Percentiles rank a stretch among this genome's conserved stretches.
These are phyloP conservation scores for Ophiostoma sp. DNA, from an alignment of 2,329 filamentous ascomycete genomes.

Conservation along the genomic window DNA sequence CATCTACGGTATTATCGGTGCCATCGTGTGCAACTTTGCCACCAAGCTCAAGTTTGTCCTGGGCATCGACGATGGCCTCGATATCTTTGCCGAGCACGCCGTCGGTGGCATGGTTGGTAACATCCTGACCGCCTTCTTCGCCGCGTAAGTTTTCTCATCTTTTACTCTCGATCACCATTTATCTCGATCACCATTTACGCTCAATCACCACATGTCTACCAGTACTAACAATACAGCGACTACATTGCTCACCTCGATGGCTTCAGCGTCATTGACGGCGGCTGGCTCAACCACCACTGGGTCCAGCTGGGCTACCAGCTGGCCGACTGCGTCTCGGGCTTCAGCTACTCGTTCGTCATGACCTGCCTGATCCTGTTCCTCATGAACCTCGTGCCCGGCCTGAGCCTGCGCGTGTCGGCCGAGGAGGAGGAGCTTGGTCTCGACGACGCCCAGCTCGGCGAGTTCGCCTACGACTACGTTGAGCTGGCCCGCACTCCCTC, in stretches of 20 bases:
- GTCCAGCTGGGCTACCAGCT: conserved; percentile 78
- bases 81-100: conserved; percentile 81
- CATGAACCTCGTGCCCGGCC: conserved; percentile 70
- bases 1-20: conserved; percentile 70
- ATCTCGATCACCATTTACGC: no score
- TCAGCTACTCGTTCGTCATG: conserved; percentile 69
- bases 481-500: conserved; percentile 57
- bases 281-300: conserved; percentile 81
- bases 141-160: conserved; percentile 41
- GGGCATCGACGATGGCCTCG: conserved; percentile 74
- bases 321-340: conserved; percentile 71
- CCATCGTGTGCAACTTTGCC: conserved; percentile 76
- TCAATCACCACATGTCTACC: no score
- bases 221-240: conserved; percentile 37
- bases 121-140: conserved; percentile 74
- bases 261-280: conserved; percentile 59
- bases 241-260: conserved; percentile 80
- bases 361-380: conserved; percentile 75
- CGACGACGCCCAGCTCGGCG: conserved; percentile 84
- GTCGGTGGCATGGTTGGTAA: conserved; percentile 76
- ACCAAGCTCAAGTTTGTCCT: conserved; percentile 86
- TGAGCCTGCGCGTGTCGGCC: conserved; percentile 66
- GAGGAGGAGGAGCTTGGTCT: conserved; percentile 80
- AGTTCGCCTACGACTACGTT: conserved; percentile 94
- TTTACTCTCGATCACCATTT: no score